Percentiles rank a stretch among this genome's conserved stretches.
Evolutionary conservation across 352 stramenopile genomes (phyloP).

Genomic region (Vaucheria bursata): DNA sequence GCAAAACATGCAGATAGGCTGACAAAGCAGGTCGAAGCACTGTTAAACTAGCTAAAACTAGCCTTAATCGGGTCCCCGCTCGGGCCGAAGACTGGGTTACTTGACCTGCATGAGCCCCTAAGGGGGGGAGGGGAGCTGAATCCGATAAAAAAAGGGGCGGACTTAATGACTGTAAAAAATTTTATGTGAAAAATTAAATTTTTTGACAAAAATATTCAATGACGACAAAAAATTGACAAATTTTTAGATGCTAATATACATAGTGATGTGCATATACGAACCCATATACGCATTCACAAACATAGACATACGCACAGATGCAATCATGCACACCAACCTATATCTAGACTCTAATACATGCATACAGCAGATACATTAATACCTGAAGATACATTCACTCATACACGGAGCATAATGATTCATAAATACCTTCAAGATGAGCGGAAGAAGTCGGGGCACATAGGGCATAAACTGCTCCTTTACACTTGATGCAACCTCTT

Average conservation of each 20-base stretch:
- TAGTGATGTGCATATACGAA: too few species aligned
- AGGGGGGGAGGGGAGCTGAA: not conserved
- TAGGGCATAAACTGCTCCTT: slow-evolving; percentile 71
- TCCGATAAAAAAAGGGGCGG: not conserved
- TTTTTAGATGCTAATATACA: too few species aligned
- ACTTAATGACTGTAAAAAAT: not conserved
- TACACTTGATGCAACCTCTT: slow-evolving; percentile 68
- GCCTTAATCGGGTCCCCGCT: slow-evolving; percentile 44
- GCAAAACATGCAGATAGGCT: slow-evolving; percentile 84
- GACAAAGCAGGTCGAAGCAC: slow-evolving; percentile 78
- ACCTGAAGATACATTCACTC: not conserved
- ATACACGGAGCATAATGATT: not conserved
- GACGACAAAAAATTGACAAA: too few species aligned
- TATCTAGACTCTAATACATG: too few species aligned
- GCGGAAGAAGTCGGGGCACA: slow-evolving; percentile 72
- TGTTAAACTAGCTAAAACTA: slow-evolving; percentile 68
- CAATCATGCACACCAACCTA: too few species aligned
- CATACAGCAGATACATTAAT: not conserved
- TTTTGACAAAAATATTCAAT: too few species aligned
- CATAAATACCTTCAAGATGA: slow-evolving; percentile 11
- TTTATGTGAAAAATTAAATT: too few species aligned
- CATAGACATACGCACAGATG: too few species aligned
- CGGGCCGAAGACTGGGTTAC: not conserved
- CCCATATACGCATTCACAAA: too few species aligned
- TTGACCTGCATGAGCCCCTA: not conserved